A percentile compares a stretch with the other conserved stretches of the same genome.
Conservation (phyloP, 2,329 filamentous ascomycete genomes). For the Dothistroma septosporum region DNA sequence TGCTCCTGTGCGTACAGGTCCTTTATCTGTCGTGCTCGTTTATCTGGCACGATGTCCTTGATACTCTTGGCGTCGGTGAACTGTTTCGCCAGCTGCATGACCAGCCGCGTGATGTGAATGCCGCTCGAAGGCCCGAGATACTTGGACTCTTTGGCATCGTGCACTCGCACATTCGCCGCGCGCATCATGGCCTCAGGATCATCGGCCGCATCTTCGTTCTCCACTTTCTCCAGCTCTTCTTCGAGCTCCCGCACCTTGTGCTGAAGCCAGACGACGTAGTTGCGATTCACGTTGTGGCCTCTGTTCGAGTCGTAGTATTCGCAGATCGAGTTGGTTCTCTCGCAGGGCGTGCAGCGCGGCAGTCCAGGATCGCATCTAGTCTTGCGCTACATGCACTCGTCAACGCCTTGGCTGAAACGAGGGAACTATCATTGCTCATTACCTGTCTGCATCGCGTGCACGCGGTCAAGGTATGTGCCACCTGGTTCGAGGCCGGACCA, state of each 20-base stretch:
- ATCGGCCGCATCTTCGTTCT: constrained; percentile 68
- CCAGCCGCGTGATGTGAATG: constrained; percentile 86
- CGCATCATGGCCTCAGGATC: constrained; percentile 80
- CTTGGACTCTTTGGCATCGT: constrained; percentile 80
- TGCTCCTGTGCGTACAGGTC: constrained; percentile 65
- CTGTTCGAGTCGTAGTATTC: constrained; percentile 93
- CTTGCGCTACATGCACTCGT: constrained; percentile 65
- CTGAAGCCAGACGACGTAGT: constrained; percentile 88
- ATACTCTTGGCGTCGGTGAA: constrained; percentile 89
- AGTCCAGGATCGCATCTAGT: constrained; percentile 92
- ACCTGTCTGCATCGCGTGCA: constrained; percentile 78
- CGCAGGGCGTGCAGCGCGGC: constrained; percentile 86
- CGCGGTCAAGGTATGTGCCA: constrained; percentile 75
- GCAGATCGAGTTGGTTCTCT: constrained; percentile 84
- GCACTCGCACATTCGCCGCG: constrained; percentile 77
- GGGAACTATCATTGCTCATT: constrained; percentile 31
- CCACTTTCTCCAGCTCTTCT: constrained; percentile 72
- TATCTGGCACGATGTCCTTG: constrained; percentile 82
- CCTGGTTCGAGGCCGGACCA: constrained; percentile 53
- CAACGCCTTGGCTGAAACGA: constrained; percentile 7
- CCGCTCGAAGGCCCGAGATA: constrained; percentile 93
- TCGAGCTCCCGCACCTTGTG: constrained; percentile 80
- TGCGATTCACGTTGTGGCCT: constrained; percentile 78
- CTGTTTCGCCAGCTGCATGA: constrained; percentile 95
- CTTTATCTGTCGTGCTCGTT: constrained; percentile 62